These are phyloP conservation scores for Daldinia sp. DNA, from an alignment of 2,329 filamentous ascomycete genomes.

Conservation along the genomic window DNA sequence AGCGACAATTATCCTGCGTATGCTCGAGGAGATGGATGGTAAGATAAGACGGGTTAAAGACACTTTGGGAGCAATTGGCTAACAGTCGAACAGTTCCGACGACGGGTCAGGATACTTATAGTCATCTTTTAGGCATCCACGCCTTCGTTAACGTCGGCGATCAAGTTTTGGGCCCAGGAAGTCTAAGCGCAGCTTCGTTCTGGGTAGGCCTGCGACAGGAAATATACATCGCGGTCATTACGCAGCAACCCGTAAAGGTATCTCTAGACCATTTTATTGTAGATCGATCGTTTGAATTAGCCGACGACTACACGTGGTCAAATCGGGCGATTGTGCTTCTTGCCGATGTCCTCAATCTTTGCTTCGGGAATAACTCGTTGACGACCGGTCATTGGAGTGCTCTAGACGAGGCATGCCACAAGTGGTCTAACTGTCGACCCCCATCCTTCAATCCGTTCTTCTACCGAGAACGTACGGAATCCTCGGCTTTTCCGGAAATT, in stretches of 20 bases:
- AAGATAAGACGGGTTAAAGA: constrained; percentile 30
- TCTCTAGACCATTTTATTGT: constrained; percentile 60
- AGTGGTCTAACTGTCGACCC: constrained; percentile 58
- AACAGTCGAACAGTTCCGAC: constrained; percentile 49
- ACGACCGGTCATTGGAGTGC: constrained; percentile 52
- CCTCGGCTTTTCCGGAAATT: constrained; percentile 63
- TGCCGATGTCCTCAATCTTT: constrained; percentile 70
- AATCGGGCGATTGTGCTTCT: constrained; percentile 69
- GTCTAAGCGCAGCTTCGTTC: constrained; percentile 62
- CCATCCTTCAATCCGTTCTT: constrained; percentile 64
- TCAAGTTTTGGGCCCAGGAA: constrained; percentile 51
- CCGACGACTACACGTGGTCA: constrained; percentile 64
- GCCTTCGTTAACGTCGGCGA: constrained; percentile 56
- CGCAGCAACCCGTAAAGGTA: constrained; percentile 56
- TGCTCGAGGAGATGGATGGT: constrained; percentile 58
- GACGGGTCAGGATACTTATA: constrained; percentile 56
- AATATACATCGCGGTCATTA: constrained; percentile 64
- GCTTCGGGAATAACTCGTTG: constrained; percentile 57
- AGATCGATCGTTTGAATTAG: constrained; percentile 57
- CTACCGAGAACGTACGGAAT: constrained; percentile 49
- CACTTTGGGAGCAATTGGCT: constrained; percentile 15
- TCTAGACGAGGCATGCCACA: constrained; percentile 55
- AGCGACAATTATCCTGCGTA: constrained; percentile 60
- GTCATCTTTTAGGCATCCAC: constrained; percentile 57
- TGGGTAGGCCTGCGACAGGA: constrained; percentile 67